phyloP scores from a whole-genome alignment of 768 basidiomycete species.

The Auriscalpium orientale region DNA sequence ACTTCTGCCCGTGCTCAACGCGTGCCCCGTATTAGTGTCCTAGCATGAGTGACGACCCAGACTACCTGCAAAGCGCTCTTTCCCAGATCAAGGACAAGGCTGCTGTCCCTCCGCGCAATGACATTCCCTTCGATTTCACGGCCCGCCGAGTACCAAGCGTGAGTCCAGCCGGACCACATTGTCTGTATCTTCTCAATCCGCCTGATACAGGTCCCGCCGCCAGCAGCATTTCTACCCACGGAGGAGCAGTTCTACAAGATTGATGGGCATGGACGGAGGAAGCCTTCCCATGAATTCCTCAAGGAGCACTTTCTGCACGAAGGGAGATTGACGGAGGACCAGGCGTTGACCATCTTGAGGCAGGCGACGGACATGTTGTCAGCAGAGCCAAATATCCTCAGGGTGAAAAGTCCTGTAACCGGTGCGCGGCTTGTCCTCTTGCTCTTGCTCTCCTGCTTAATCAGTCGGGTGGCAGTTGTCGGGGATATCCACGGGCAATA shows the following conservation, averaged over 20 bases:
- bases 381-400: slow-evolving; percentile 74
- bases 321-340: slow-evolving; percentile 71
- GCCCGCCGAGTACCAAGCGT: slow-evolving; percentile 21
- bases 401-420: slow-evolving; percentile 83
- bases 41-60: slow-evolving; percentile 9
- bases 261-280: slow-evolving; percentile 45
- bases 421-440: slow-evolving; percentile 41
- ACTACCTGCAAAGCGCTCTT: slow-evolving; percentile 17
- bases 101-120: slow-evolving; percentile 20
- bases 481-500: slow-evolving; percentile 98
- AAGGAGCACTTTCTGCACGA: slow-evolving; percentile 85
- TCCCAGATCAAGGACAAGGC: slow-evolving; percentile 25
- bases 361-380: slow-evolving; percentile 57
- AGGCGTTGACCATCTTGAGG: slow-evolving; percentile 74
- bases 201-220: slow-evolving; percentile 56
- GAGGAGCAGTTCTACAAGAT: slow-evolving; percentile 65
- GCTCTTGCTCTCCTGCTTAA: neutral
- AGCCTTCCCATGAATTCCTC: slow-evolving; percentile 69
- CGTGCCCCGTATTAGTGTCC: neutral
- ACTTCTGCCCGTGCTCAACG: neutral
- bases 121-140: slow-evolving; percentile 9
- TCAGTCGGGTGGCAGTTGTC: slow-evolving; percentile 51
- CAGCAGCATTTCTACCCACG: slow-evolving; percentile 53
- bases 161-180: slow-evolving; percentile 25
- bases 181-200: neutral